These are phyloP conservation scores for Lecanicillium sp. DNA, from an alignment of 2,329 filamentous ascomycete species.

Conservation along the genomic window DNA sequence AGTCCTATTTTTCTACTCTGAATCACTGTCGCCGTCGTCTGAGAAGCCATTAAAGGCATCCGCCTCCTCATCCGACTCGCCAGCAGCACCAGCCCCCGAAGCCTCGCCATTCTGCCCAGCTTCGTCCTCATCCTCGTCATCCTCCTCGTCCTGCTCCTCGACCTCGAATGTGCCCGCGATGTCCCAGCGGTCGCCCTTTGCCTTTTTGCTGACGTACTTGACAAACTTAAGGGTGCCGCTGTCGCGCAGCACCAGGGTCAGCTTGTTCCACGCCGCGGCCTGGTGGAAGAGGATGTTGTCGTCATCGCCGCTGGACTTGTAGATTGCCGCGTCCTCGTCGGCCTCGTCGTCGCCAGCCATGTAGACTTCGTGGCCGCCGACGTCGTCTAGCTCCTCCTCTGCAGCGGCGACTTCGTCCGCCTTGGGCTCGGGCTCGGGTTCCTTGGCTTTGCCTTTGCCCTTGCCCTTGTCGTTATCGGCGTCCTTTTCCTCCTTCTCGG, in stretches of 20 bases:
- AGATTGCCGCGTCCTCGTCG: conserved; percentile 75
- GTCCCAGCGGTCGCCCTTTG: conserved; percentile 89
- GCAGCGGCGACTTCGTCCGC: conserved; percentile 20
- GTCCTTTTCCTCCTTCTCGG: conserved; percentile 22
- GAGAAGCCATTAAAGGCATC: conserved; percentile 51
- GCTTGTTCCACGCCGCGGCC: conserved; percentile 72
- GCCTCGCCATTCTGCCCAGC: conserved; percentile 25
- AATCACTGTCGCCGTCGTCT: conserved; percentile 29
- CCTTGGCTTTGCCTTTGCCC: conserved; percentile 23
- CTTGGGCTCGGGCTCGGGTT: conserved; percentile 13
- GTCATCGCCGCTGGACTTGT: conserved; percentile 72
- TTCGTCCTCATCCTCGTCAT: conserved; percentile 26
- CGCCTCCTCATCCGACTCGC: conserved; percentile 41
- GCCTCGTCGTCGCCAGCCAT: conserved; percentile 80
- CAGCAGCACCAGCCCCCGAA: conserved; percentile 18
- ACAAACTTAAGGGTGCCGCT: conserved; percentile 84
- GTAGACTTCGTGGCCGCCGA: conserved; percentile 81
- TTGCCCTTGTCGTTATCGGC: conserved; percentile 21
- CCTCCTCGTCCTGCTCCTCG: conserved; percentile 42
- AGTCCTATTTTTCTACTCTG: conserved; percentile 22
- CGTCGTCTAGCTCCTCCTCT: conserved; percentile 39
- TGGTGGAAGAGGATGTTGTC: conserved; percentile 60
- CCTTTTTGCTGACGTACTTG: conserved; percentile 82
- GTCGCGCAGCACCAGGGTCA: conserved; percentile 86
- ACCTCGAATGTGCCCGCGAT: conserved; percentile 74